Evolutionary conservation across 371 early-diverging fungal genomes (phyloP).

Genomic region (Mucor indicus): DNA sequence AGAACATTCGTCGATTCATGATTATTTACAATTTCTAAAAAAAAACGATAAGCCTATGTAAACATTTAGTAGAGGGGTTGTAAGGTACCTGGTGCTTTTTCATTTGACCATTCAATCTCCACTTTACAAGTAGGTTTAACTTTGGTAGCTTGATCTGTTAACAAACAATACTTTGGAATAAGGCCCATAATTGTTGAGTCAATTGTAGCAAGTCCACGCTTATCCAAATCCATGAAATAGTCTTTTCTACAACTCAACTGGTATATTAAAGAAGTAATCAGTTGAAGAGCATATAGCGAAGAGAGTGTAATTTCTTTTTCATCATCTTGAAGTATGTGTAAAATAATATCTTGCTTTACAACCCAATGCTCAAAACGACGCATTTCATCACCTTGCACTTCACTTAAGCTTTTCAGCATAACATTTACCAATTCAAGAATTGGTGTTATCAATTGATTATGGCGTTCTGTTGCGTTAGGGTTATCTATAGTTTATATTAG

Average conservation of each 20-base stretch:
- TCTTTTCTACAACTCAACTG: constrained; percentile 33
- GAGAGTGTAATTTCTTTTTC: constrained; percentile 28
- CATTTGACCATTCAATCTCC: constrained; percentile 10
- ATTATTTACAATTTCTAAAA: neutral
- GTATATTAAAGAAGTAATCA: constrained; percentile 37
- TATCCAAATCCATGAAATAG: constrained; percentile 20
- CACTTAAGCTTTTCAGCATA: constrained; percentile 42
- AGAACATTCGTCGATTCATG: neutral
- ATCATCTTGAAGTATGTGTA: constrained; percentile 53
- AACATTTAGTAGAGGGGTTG: no score
- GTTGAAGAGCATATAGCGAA: constrained; percentile 43
- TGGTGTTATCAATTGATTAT: constrained; percentile 54
- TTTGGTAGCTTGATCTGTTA: constrained; percentile 14
- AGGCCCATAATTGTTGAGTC: constrained; percentile 9
- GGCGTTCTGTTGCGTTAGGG: constrained; percentile 35
- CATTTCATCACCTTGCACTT: constrained; percentile 38
- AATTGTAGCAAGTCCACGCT: constrained; percentile 1
- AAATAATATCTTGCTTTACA: constrained; percentile 52
- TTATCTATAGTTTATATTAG: constrained; percentile 1
- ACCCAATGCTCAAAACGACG: constrained; percentile 40
- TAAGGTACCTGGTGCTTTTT: constrained; percentile 8
- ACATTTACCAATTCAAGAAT: constrained; percentile 55
- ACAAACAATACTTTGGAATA: constrained; percentile 15
- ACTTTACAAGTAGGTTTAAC: constrained; percentile 1
- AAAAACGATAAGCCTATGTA: no score